Evolutionary conservation across 1,139 yeast genomes (phyloP), one percentile per base, ranked within the genome.

Genomic region (Pichia sp.): DNA sequence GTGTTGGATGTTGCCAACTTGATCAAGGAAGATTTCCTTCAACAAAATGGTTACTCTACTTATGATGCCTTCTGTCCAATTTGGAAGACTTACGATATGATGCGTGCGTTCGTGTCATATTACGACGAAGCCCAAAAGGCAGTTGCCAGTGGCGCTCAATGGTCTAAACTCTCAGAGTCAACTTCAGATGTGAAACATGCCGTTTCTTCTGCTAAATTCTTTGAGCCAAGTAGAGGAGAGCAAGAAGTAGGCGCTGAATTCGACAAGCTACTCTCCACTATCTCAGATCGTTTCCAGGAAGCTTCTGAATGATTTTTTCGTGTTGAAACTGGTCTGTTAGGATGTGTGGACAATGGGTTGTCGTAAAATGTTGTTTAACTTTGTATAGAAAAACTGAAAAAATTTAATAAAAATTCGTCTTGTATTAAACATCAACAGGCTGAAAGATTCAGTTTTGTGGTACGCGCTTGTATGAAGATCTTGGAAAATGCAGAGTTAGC

Each of bases 11-110:
- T 93, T 57, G 85, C 98, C 39, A 78, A 79, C 42, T 80, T 93
- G 70, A 83, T 93, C 71, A 93, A 93, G 74, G 99, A 93, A 74
- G 99, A 93, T 74, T 93, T 93, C 83, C 80, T 93, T 70, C 99
- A 93, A 76, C 99, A 93, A 76, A 93, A 93, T 72, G 99, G 99
- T 75, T 93, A 95, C 75, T 93, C 98, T 43, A 76, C 96, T 50
- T 93, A 95, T 70, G 99, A 93, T 74, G 96, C 96, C 48, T 93
- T 90, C 85, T 93, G 99, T 75, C 99, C 99, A 63, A 87, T 93
- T 67, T 93, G 99, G 99, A 93, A 93, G 79, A 93, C 99, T 53
- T 86, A 82, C 65, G 95, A 89, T 70, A 93, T 93, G 99, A 90
- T 93, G 97, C 89, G 87, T 73, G 85, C 93, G 22, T 93, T 93